Percentiles rank a stretch among this genome's conserved stretches.
Evolutionary conservation across 108 stramenopile species (phyloP).

Genomic region (Fragilaria radians): DNA sequence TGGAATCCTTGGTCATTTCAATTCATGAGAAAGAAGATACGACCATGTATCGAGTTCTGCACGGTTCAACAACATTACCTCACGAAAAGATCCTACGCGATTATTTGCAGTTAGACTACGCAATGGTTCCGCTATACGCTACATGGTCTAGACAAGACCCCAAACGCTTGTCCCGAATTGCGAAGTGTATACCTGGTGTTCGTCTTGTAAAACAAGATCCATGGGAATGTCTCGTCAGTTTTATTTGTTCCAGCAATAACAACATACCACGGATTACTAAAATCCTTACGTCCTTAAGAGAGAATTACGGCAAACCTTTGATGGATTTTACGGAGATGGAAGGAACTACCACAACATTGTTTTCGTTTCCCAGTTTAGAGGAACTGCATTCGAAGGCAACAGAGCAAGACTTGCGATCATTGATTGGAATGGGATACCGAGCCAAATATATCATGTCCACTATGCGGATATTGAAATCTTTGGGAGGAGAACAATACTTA

Average conservation of each 20-base stretch:
- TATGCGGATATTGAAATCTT: conserved; percentile 32
- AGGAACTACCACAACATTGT: conserved; percentile 34
- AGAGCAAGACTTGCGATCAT: conserved; percentile 62
- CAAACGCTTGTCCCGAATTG: conserved; percentile 49
- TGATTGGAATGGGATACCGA: conserved; percentile 92
- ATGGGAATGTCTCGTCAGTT: conserved; percentile 93
- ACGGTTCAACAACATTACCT: too few species aligned
- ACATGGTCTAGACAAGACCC: conserved; percentile 64
- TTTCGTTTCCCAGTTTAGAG: conserved; percentile 81
- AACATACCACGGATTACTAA: conserved; percentile 95
- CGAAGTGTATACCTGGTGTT: conserved; percentile 74
- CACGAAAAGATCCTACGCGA: conserved; percentile 22
- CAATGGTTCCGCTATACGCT: conserved; percentile 55
- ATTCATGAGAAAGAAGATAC: conserved; percentile 72
- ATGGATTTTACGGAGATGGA: conserved; percentile 20
- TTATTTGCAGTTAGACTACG: conserved; percentile 71
- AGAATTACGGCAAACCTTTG: conserved; percentile 65
- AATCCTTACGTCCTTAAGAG: conserved; percentile 80
- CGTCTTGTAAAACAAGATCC: conserved; percentile 92
- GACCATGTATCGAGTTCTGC: conserved; percentile 63
- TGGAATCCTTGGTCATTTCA: conserved; percentile 42
- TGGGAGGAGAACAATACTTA: conserved; percentile 64
- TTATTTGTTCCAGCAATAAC: conserved; percentile 98
- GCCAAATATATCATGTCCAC: conserved; percentile 89
- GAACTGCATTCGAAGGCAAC: conserved; percentile 40